Evolutionary conservation across 2,329 filamentous ascomycete genomes (phyloP), one percentile per base, ranked within the genome.

Genomic region (Aspergillus floridensis): DNA sequence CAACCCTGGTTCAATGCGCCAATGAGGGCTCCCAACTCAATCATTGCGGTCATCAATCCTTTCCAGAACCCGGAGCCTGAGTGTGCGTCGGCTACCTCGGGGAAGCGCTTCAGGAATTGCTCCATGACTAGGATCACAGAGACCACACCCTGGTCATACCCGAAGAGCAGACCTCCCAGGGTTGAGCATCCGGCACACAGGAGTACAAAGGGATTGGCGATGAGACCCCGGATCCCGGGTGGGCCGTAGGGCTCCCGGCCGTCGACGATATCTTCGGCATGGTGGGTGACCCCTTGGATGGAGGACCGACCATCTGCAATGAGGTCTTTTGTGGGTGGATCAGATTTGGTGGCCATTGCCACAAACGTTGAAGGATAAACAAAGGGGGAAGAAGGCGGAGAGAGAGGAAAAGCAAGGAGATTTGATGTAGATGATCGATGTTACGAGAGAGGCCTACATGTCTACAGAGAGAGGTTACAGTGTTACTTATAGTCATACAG

Each of bases 1-100:
- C 77, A 84, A 4, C 79, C 79, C 58, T 79, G 76, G 41, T 79
- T 80, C 21, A 81, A 56, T 3, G 79, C 78, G 54, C 79, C 76
- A 3, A 78, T 53, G 19, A 83, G 69, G 8, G 81, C 82, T n/a
- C 82, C 81, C 21, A 84, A 64, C 60, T 84, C 80, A 53, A 84
- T 79, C 81, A 84, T 84, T 3, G 82, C 82, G 8, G 82, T 84
- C 73, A 84, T 73, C 62, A 78, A 59, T n/a, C 76, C 76, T 59
- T 78, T 78, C 68, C 72, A 76, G 59, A 78, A 78, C 0, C 75
- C 74, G 5, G 73, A 70, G 5, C 74, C 74, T 7, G 76, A 44
- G 38, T 44, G 38, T 44, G n/a, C 73, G 6, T 69, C 70, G 19
- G 74, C 72, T 3, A 82, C 76, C 14, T 75, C 73, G 11, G 78